These are phyloP conservation scores for Blepharisma undulans DNA, from an alignment of 169 alveolate genomes.

Conservation along the genomic window DNA sequence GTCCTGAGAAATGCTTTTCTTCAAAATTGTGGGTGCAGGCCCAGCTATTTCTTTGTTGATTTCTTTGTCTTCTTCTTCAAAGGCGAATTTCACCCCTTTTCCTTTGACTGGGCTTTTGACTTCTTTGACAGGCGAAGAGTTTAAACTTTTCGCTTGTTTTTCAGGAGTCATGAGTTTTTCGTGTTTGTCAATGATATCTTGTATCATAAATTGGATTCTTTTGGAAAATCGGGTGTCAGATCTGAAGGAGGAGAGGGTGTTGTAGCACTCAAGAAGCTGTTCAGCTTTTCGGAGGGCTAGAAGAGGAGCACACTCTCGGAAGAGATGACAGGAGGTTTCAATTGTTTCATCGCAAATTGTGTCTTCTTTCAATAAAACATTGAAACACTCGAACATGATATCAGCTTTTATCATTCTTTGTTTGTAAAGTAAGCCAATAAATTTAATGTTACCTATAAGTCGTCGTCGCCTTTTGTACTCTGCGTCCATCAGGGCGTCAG, in stretches of 20 bases:
- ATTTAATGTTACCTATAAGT: constrained; percentile 19
- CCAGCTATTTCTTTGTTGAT: background rate
- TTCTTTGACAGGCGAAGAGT: background rate
- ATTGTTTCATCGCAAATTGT: constrained; percentile 14
- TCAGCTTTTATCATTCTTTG: background rate
- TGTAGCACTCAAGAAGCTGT: background rate
- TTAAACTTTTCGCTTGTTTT: background rate
- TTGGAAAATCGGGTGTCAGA: background rate
- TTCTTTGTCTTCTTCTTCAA: background rate
- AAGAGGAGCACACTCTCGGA: background rate
- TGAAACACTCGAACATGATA: constrained; percentile 34
- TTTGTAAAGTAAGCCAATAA: constrained; percentile 10
- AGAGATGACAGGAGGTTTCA: constrained; percentile 5
- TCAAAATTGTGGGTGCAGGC: background rate
- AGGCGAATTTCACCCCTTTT: background rate
- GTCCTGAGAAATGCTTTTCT: background rate
- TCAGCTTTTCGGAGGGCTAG: background rate
- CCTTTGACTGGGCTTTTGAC: background rate
- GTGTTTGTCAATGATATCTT: constrained; percentile 17
- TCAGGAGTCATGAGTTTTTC: background rate
- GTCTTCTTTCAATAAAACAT: background rate
- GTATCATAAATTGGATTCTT: constrained; percentile 15
- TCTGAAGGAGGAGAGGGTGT: background rate
- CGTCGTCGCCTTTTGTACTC: constrained; percentile 20
- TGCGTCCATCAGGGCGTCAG: constrained; percentile 24